These are phyloP conservation scores for Buddleja alternifolia DNA, from an alignment of 257 asterid species.

Conservation along the genomic window DNA sequence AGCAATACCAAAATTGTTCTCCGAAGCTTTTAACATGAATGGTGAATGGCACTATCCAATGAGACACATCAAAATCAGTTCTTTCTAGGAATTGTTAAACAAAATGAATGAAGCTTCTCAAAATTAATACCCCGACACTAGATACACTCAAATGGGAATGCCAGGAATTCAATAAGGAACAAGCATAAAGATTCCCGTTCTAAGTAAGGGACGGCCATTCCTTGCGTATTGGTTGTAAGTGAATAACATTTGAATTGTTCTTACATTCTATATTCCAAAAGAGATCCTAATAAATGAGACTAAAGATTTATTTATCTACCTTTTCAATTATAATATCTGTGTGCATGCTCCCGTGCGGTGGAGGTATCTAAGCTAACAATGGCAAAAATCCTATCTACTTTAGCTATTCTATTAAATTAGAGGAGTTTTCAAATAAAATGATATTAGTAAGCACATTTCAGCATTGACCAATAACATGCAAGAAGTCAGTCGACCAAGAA, in stretches of 20 bases:
- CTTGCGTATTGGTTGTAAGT: no score
- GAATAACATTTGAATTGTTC: no score
- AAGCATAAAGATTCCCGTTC: no score
- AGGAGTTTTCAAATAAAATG: not conserved
- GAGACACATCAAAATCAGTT: not conserved
- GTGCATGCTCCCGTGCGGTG: no score
- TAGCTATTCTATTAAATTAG: not conserved
- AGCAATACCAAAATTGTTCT: not conserved
- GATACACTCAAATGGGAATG: not conserved
- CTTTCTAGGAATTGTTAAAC: not conserved
- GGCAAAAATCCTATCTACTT: no score
- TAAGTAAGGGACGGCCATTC: no score
- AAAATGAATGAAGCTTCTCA: not conserved
- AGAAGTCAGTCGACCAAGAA: not conserved
- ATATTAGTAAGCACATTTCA: not conserved
- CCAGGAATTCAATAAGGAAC: not conserved
- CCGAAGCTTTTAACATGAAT: not conserved
- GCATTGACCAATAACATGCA: conserved; percentile 1
- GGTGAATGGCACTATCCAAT: not conserved
- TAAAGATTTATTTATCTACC: not conserved
- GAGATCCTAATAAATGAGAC: not conserved
- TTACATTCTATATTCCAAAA: no score
- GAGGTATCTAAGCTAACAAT: no score
- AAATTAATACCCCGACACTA: not conserved
- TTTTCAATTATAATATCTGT: not conserved